Base-by-base conservation (phyloP, 164 flowering plant genomes). In the Santalum album region DNA sequence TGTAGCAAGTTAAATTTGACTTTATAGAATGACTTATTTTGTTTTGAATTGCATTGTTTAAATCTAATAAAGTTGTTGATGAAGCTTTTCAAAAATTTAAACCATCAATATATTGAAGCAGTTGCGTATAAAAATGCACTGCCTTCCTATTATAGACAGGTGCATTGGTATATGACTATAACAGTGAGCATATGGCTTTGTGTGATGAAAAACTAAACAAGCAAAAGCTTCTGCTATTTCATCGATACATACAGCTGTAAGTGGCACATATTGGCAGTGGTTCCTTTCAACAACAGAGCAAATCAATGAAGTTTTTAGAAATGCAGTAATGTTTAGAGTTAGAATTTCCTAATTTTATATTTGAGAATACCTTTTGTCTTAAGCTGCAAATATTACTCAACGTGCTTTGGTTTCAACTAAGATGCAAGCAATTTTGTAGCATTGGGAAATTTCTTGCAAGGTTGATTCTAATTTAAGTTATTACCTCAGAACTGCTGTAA, bases 1-100 rank as follows among this genome's bases (percentile, higher is more conserved):
- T 54, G 76, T 54, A 27, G 19, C 60, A 20, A 45, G 23, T 24
- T 36, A 32, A 46, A 51, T 11, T 12, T 34, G 25, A n/a, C 19
- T 35, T 25, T n/a, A 1, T 5, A 15, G 15, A 34, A 11, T 49
- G 27, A 1, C 11, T 20, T n/a, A 36, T 56, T 19, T 20, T 48
- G 48, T 10, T 2, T 42, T 46, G 9, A 14, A 38, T 7, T 48
- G 26, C 21, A 49, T 51, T 22, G 25, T 20, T 32, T 21, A 20
- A 51, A 3, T 0, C 14, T 18, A 34, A 14, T 16, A 17, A 32
- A 27, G 12, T 25, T 25, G 35, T 50, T 26, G 16, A 50, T 26
- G 35, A 27, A 50, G 53, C 15, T 16, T 12, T 14, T 27, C 20
- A 17, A 16, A 24, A 22, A 49, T 49, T 24, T 49, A 25, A 6